Base-by-base conservation (phyloP, 2,329 filamentous ascomycete species). In the Penicillium sp. region DNA sequence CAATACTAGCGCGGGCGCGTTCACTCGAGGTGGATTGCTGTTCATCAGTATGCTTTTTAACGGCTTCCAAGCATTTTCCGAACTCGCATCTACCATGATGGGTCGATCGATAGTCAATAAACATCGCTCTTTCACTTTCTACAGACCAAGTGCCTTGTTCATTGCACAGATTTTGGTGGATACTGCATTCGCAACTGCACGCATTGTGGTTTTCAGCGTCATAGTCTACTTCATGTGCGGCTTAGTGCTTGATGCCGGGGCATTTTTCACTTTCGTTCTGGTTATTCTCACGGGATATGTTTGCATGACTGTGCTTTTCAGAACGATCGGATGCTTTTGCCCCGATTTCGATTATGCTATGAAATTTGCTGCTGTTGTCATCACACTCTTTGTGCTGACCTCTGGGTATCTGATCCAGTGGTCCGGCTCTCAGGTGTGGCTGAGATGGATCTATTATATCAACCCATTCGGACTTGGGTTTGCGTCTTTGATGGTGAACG, bases 331-430 rank as follows among this genome's bases (percentile, higher is more conserved):
- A 6, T 90, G 86, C 53, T 53, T 89, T 10, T 91, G 87, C 52
- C 88, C 89, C 0, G 88, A 91, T 63, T 95, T 95, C 51, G 89
- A 95, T 67, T 89, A 88, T 36, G 91, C 91, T 3, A 89, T 92
- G 70, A 92, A 92, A 69, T 87, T 90, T 49, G 89, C 89, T 6
- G 86, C 90, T 4, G 79, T 90, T 1, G 81, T 91, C 46, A 91
- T 96, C 58, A 92, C 89, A 0, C 74, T 92, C n/a, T 90, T 92
- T 61, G 84, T 94, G 21, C 78, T 91, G 17, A 94, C 90, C 0
- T 88, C 86, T 1, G 91, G 91, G 3, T 96, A 94, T 70, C 75
- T 95, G 34, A 93, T 96, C 52, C 90, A 91, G 67, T 91, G 89
- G 68, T 82, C 87, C 43, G 83, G 78, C 2, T 83, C 89, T 61